Base-by-base conservation (phyloP, 2,329 filamentous ascomycete species). In the Penicillium glabrum region DNA sequence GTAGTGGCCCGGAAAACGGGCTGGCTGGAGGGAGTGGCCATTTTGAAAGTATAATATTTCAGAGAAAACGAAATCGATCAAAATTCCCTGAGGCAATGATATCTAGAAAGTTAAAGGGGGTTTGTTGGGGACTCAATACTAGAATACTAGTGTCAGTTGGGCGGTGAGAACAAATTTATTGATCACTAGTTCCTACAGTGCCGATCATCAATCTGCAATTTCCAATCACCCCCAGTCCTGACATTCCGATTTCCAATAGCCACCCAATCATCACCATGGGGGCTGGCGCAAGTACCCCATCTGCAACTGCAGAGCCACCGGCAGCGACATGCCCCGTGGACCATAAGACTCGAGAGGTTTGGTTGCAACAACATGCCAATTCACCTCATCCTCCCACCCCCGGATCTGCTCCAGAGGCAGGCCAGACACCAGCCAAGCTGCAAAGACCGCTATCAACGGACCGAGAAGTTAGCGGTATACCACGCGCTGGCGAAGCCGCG, bases 1-100 rank as follows among this genome's bases (percentile, higher is more conserved):
- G 95, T 97, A 81, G 90, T 97, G 67, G 95, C 91, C 69, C 92
- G 89, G 81, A 96, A 93, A 69, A 98, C 84, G 39, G 77, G 75
- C 44, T 69, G 68, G 53, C 76, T 72, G 41, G 77, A 63, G 53
- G 59, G 45, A 61, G 64, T 62, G 41, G 70, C 67, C 73, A 76
- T 76, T 51, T 31, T 68, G n/a, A 9, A 19, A 52, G 45, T 37
- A 24, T 37, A 47, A 54, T 13, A 51, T 26, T 33, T 9, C 23
- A 47, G 35, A 56, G 35, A 47, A 39, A 46, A 54, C 23, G 41
- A 45, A 44, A 26, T 39, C 11, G 31, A 39, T 19, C 31, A 21
- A 37, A 46, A 39, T 47, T 43, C 46, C 33, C 48, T 19, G 8
- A 19, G 24, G 19, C 19, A 39, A 37, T 26, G 29, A 33, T 53